Evolutionary conservation across 179 eudicot species (phyloP), one percentile per base, ranked within the genome.

Genomic region (Drosera spatulata): DNA sequence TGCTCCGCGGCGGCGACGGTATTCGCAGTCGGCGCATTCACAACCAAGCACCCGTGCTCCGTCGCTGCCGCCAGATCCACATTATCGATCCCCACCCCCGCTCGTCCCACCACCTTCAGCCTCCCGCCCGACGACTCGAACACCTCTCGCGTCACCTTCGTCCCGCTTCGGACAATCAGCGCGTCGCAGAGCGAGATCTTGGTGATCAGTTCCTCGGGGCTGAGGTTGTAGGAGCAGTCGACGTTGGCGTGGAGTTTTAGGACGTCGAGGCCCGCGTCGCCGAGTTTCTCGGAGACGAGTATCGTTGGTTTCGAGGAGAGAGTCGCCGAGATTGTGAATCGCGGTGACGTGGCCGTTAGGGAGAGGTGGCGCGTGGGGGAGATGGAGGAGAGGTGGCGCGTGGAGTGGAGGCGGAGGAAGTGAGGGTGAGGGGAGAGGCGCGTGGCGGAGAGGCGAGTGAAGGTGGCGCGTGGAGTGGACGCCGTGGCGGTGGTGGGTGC

Each of bases 1-100:
- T 91, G 98, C 62, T 91, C 98, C n/a, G 98, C 98, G 2, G 98
- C 98, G 1, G 98, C 98, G 2, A 91, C 89, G 0, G 98, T 88
- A 50, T 91, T 91, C 0, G 98, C 98, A 1, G 98, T 91, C 3
- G 98, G 98, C 5, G 98, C 96, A 67, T 91, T 91, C 10, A 91
- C 97, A 57, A 91, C 97, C 51, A 91, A 71, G 39, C 97, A 91
- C 2, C 97, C 97, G 56, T 87, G 96, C 63, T 91, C 97, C 0
- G 97, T 91, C 6, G 97, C 97, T 8, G 96, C 97, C 42, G 81
- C 82, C 62, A 91, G 88, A 85, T 91, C 97, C 60, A 88, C 97
- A 70, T 91, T 91, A 56, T 91, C 97, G 53, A 91, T 91, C 41
- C 97, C 97, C 8, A 91, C 96, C 10, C 97, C 98, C 0, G 98